phyloP scores from a whole-genome alignment of 805 yeast species.

The Priceomyces haplophilus region DNA sequence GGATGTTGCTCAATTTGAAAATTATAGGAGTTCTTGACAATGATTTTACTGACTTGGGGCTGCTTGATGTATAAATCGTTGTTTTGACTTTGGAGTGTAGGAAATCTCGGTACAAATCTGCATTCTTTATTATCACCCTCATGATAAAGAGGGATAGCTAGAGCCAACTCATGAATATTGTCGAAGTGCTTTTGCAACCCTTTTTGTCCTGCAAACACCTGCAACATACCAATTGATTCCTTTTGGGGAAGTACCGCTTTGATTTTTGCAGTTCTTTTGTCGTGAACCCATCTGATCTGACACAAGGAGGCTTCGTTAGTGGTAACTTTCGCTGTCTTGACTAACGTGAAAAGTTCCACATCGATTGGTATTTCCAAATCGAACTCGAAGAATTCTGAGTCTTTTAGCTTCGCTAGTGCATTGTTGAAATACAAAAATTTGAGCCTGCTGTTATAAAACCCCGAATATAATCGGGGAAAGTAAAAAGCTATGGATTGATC shows the following conservation, averaged over 20 bases:
- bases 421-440: constrained; percentile 68
- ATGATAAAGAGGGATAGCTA: constrained; percentile 74
- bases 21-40: constrained; percentile 55
- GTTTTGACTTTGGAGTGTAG: constrained; percentile 63
- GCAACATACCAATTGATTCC: constrained; percentile 66
- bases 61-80: constrained; percentile 79
- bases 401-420: constrained; percentile 68
- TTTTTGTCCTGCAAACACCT: constrained; percentile 67
- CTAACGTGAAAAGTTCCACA: constrained; percentile 61
- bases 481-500: constrained; percentile 75
- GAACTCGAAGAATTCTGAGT: constrained; percentile 76
- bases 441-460: constrained; percentile 61
- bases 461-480: constrained; percentile 84
- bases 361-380: constrained; percentile 69
- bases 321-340: constrained; percentile 50
- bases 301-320: constrained; percentile 58
- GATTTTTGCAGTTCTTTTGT: constrained; percentile 63
- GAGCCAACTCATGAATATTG: constrained; percentile 63
- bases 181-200: constrained; percentile 57
- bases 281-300: constrained; percentile 72
- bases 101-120: constrained; percentile 68
- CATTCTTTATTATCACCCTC: constrained; percentile 59
- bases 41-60: constrained; percentile 73
- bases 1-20: constrained; percentile 67
- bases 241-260: constrained; percentile 77